Base-by-base conservation (phyloP, 2,329 filamentous ascomycete species). In the Aspergillus sp. region DNA sequence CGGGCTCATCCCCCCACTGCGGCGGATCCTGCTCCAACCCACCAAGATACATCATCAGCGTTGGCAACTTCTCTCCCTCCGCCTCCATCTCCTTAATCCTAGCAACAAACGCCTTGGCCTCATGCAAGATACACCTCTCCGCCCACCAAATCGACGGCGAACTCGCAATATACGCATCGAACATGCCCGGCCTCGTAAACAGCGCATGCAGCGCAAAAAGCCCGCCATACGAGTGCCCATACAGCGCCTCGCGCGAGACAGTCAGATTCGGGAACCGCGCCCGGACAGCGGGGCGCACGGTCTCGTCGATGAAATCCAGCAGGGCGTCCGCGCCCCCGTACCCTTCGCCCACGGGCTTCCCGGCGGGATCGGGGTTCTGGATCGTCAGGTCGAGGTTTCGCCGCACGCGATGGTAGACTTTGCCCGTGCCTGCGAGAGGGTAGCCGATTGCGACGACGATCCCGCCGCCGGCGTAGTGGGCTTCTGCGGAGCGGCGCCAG, bases 91-190 rank as follows among this genome's bases (percentile, higher is more conserved):
- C 67, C 59, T 4, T 63, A 1, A 52, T 15, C n/a, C 28, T 64
- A 6, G 62, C 49, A 2, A 71, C 48, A 43, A 79, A 78, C 0
- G 41, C 31, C 4, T 66, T 72, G n/a, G 72, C 73, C 19, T 76
- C 72, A 2, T 68, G 61, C 7, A 79, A 60, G 15, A 84, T 74
- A 59, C 74, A 82, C 2, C 72, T 66, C 22, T 77, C 66, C 66
- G 83, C 82, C 78, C 80, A 85, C 76, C 77, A 83, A 3, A 83
- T 78, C 0, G 77, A 79, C 0, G 81, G 82, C 46, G 81, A 84
- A n/a, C 77, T 79, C 3, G 78, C 76, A 15, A 83, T 74, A 62
- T 78, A 82, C 17, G 74, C 78, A 60, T 83, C 73, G 57, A 84
- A 84, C 2, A 77, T 70, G 1, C 69, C 64, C 0, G 80, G 77